These are phyloP conservation scores for Candida boleticola DNA, from an alignment of 805 yeast genomes.

Conservation along the genomic window DNA sequence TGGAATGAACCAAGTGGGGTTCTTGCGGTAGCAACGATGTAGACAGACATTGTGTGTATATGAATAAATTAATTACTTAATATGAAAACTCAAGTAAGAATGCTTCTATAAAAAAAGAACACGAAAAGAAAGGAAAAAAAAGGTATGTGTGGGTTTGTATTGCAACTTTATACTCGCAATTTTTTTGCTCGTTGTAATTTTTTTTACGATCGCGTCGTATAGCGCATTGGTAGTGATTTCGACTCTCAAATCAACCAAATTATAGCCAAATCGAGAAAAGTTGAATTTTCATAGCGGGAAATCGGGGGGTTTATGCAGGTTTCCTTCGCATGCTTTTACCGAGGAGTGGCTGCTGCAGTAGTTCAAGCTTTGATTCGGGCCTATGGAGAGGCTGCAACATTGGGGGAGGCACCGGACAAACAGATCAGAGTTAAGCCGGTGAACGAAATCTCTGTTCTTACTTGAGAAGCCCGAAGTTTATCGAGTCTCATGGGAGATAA, in stretches of 20 bases:
- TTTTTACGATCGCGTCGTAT: background rate
- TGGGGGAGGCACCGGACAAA: too few relatives aligned
- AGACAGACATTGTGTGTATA: conserved; percentile 62
- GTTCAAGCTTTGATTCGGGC: too few relatives aligned
- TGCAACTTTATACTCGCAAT: background rate
- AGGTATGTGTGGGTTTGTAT: background rate
- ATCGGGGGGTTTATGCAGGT: too few relatives aligned
- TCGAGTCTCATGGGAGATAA: too few relatives aligned
- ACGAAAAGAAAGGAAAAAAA: background rate
- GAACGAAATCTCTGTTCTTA: too few relatives aligned
- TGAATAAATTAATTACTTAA: too few relatives aligned
- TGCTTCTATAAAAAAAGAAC: background rate
- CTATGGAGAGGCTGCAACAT: too few relatives aligned
- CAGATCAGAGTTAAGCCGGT: too few relatives aligned
- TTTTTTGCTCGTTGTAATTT: background rate
- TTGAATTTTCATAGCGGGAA: too few relatives aligned
- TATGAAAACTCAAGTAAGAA: conserved; percentile 3
- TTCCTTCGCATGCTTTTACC: too few relatives aligned
- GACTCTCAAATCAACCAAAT: background rate
- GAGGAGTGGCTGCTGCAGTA: too few relatives aligned
- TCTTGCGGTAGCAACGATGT: conserved; percentile 88
- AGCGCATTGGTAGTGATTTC: background rate
- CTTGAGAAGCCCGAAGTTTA: too few relatives aligned
- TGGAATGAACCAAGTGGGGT: conserved; percentile 96
- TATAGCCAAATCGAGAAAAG: background rate